phyloP scores from a whole-genome alignment of 306 rosid genomes.

The Luffa acutangula region DNA sequence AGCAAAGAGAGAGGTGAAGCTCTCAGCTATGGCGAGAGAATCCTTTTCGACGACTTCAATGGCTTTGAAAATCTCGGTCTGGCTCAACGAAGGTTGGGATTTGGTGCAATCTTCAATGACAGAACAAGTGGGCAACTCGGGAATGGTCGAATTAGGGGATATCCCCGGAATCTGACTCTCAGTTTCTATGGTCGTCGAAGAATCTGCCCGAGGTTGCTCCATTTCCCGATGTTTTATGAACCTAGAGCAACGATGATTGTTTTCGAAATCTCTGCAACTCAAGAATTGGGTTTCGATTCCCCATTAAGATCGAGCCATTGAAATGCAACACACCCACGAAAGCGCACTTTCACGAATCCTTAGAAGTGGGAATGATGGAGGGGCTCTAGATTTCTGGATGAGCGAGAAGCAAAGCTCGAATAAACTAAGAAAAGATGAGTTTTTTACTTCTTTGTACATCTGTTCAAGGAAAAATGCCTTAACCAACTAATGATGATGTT shows the following conservation, averaged over 20 bases:
- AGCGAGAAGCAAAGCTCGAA: no score
- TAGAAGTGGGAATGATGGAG: neutral
- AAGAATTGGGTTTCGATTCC: neutral
- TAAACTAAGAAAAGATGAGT: no score
- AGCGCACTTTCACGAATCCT: neutral
- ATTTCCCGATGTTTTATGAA: conserved; percentile 21
- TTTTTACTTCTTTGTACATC: no score
- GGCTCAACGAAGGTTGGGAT: conserved; percentile 20
- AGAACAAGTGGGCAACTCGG: neutral
- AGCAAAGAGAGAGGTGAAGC: conserved; percentile 66
- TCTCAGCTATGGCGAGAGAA: conserved; percentile 63
- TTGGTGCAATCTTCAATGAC: conserved; percentile 10
- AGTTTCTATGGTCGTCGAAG: conserved; percentile 21
- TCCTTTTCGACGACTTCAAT: conserved; percentile 67
- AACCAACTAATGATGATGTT: no score
- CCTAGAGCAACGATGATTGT: neutral
- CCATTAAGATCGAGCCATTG: neutral
- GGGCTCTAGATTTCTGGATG: neutral
- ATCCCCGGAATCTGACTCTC: conserved; percentile 25
- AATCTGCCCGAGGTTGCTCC: conserved; percentile 15
- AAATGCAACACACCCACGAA: neutral
- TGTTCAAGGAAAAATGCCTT: no score
- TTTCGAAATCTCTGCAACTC: neutral
- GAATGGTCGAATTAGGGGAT: neutral
- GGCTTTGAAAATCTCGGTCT: conserved; percentile 42